Evolutionary conservation across 202 grass and related monocot species (phyloP).

Genomic region (Carex sylvatica): DNA sequence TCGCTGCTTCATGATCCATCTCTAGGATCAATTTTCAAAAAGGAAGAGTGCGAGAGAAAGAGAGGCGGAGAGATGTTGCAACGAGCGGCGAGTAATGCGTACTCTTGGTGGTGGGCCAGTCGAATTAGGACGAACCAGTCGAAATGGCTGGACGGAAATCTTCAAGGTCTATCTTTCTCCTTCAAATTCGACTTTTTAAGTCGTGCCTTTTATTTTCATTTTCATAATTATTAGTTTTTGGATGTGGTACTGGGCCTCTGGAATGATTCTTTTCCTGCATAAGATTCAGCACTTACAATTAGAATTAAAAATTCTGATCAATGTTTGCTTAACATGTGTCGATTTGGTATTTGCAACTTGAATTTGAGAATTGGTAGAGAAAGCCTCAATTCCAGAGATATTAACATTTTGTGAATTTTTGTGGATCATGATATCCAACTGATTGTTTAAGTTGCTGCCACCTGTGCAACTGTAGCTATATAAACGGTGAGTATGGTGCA

Average conservation of each 20-base stretch:
- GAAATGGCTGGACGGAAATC: slow-evolving; percentile 80
- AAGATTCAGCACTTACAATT: not conserved
- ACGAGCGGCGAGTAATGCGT: slow-evolving; percentile 74
- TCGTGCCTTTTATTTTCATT: not conserved
- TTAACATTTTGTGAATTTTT: not conserved
- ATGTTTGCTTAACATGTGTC: not conserved
- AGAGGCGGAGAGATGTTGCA: slow-evolving; percentile 54
- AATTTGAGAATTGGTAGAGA: not conserved
- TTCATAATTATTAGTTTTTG: not conserved
- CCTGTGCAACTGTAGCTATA: not conserved
- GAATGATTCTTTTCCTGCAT: not conserved
- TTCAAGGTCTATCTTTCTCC: slow-evolving; percentile 42
- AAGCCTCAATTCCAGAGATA: not conserved
- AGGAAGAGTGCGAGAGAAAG: not conserved
- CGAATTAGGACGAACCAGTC: slow-evolving; percentile 81
- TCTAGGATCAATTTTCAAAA: slow-evolving; percentile 8
- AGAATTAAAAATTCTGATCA: not conserved
- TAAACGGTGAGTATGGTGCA: not conserved
- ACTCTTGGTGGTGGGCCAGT: slow-evolving; percentile 91
- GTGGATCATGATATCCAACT: not conserved
- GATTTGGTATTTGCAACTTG: not conserved
- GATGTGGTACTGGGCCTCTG: not conserved
- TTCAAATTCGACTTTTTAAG: not conserved
- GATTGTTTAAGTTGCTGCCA: not conserved
- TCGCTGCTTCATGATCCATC: slow-evolving; percentile 11